These are phyloP conservation scores for Cucurbita pepo DNA, from an alignment of 306 rosid genomes.

Conservation along the genomic window DNA sequence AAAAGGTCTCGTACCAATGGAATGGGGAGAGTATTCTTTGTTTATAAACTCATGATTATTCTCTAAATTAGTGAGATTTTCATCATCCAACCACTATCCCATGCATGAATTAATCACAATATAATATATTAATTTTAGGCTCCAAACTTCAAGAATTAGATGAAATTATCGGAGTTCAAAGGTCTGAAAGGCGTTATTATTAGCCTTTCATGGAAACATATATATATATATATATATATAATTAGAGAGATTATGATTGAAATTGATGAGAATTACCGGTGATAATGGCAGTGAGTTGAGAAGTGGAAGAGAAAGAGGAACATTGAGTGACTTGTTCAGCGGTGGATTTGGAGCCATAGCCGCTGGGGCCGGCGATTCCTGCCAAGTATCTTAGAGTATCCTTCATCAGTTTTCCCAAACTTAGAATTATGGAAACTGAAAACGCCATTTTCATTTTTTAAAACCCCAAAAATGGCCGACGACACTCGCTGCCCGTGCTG, in stretches of 20 bases:
- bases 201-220: too few species aligned
- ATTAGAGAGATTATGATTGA: too few species aligned
- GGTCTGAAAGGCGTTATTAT: too few species aligned
- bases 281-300: slow-evolving; percentile 58
- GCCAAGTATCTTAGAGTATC: slow-evolving; percentile 72
- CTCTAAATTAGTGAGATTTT: too few species aligned
- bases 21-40: too few species aligned
- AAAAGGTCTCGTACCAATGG: too few species aligned
- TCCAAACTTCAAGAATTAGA: background rate
- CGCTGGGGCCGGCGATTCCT: slow-evolving; percentile 96
- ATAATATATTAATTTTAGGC: too few species aligned
- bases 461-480: background rate
- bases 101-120: background rate
- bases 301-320: slow-evolving; percentile 16
- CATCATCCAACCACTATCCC: too few species aligned
- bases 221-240: too few species aligned
- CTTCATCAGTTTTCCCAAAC: slow-evolving; percentile 35
- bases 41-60: too few species aligned
- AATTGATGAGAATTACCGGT: slow-evolving; percentile 32
- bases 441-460: background rate
- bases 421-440: background rate
- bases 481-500: background rate
- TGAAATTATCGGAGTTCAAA: background rate
- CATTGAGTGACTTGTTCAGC: slow-evolving; percentile 71
- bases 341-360: slow-evolving; percentile 85